Evolutionary conservation across 352 stramenopile genomes (phyloP).

Genomic region (Phytophthora cactorum): DNA sequence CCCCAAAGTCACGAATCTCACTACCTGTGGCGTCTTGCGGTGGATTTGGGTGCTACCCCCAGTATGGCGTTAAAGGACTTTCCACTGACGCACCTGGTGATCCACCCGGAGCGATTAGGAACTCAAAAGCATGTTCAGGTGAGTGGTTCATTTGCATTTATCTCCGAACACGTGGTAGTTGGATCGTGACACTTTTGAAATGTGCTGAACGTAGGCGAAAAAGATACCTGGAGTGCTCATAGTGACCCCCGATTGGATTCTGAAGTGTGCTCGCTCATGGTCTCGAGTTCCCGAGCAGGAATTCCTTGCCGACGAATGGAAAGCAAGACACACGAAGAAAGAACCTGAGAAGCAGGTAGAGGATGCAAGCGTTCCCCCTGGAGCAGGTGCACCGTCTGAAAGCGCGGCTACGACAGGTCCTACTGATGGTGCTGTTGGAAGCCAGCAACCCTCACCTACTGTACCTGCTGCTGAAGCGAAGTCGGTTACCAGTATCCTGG

Average conservation of each 20-base stretch:
- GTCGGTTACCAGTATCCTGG: constrained; percentile 22
- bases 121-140: constrained; percentile 85
- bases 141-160: background rate
- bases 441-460: constrained; percentile 7
- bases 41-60: constrained; percentile 70
- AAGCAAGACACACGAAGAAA: constrained; percentile 46
- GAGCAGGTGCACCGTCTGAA: constrained; percentile 3
- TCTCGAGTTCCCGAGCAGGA: constrained; percentile 60
- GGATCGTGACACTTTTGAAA: background rate
- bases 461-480: constrained; percentile 23
- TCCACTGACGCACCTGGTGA: constrained; percentile 83
- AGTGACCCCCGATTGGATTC: constrained; percentile 82
- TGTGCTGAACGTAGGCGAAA: constrained; percentile 50
- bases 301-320: constrained; percentile 75
- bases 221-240: constrained; percentile 63
- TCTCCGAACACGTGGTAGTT: background rate
- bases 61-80: constrained; percentile 81
- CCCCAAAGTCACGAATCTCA: constrained; percentile 65
- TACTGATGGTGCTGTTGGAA: constrained; percentile 14
- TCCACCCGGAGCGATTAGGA: constrained; percentile 78
- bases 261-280: constrained; percentile 82
- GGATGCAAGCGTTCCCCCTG: constrained; percentile 5
- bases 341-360: constrained; percentile 22
- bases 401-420: constrained; percentile 4
- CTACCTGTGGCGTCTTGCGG: constrained; percentile 77